Evolutionary conservation across 2,329 filamentous ascomycete genomes (phyloP).

Genomic region (Lizonia empirigonia): DNA sequence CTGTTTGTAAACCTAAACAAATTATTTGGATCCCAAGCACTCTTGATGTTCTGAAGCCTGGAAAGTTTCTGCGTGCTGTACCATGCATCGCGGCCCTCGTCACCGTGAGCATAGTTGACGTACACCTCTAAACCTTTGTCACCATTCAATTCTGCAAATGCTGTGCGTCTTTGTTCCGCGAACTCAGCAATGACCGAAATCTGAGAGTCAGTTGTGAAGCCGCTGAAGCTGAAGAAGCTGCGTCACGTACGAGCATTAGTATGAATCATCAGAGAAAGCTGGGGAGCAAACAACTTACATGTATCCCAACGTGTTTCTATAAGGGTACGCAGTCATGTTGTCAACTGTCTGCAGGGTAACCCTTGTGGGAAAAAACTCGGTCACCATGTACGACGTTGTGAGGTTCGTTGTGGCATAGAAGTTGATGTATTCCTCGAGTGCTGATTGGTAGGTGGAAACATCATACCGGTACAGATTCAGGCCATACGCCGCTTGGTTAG

Average conservation of each 20-base stretch:
- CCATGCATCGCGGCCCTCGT: conserved; percentile 4
- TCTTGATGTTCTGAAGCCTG: background rate
- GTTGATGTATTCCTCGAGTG: background rate
- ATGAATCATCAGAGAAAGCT: background rate
- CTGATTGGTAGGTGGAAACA: background rate
- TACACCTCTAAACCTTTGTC: conserved; percentile 5
- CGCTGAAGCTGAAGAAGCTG: conserved; percentile 8
- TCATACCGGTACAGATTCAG: background rate
- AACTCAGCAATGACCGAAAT: background rate
- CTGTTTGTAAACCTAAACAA: conserved; percentile 6
- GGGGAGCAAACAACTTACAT: background rate
- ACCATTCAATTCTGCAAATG: conserved; percentile 4
- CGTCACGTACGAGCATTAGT: background rate
- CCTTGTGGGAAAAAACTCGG: background rate
- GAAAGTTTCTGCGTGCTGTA: conserved; percentile 5
- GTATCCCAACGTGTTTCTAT: background rate
- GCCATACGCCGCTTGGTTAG: background rate
- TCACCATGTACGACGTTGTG: background rate
- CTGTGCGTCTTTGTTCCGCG: background rate
- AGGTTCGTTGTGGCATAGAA: background rate
- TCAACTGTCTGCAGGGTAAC: background rate
- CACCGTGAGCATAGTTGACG: conserved; percentile 6
- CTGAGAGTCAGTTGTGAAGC: conserved; percentile 2
- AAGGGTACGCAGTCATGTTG: background rate
- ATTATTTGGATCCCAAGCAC: conserved; percentile 1